phyloP scores from a whole-genome alignment of 805 yeast species.

The Komagataella phaffii region DNA sequence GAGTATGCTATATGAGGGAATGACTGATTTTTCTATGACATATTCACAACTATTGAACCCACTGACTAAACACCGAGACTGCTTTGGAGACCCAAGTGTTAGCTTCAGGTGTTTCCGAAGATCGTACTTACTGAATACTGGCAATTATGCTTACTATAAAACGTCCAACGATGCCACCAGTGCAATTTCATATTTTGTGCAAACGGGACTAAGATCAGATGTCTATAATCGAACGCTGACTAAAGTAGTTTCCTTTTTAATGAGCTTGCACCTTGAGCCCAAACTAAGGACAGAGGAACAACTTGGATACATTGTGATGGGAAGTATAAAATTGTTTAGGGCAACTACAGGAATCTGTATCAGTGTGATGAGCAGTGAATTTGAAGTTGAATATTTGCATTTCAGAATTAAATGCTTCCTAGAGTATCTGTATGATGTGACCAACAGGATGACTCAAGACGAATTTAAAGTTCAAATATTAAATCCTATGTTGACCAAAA shows the following conservation, averaged over 20 bases:
- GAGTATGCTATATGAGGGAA: constrained; percentile 38
- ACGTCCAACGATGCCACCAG: constrained; percentile 34
- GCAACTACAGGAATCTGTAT: constrained; percentile 46
- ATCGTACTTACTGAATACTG: not conserved
- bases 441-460: constrained; percentile 14
- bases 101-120: not conserved
- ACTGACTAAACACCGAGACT: constrained; percentile 11
- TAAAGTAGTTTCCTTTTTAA: constrained; percentile 28
- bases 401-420: constrained; percentile 34
- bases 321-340: constrained; percentile 39
- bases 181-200: constrained; percentile 39
- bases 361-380: constrained; percentile 37
- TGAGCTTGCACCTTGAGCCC: constrained; percentile 27
- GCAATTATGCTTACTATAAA: constrained; percentile 11
- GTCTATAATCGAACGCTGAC: constrained; percentile 23
- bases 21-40: not conserved
- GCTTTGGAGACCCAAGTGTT: constrained; percentile 3
- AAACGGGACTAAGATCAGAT: constrained; percentile 36
- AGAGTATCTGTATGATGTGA: constrained; percentile 21
- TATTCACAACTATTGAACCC: not conserved
- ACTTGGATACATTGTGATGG: constrained; percentile 48
- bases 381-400: constrained; percentile 26
- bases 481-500: constrained; percentile 22
- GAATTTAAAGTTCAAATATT: constrained; percentile 21
- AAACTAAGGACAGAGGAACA: constrained; percentile 43